phyloP scores from a whole-genome alignment of 1,284 basidiomycete species.

The Cutaneotrichosporon mucoides region DNA sequence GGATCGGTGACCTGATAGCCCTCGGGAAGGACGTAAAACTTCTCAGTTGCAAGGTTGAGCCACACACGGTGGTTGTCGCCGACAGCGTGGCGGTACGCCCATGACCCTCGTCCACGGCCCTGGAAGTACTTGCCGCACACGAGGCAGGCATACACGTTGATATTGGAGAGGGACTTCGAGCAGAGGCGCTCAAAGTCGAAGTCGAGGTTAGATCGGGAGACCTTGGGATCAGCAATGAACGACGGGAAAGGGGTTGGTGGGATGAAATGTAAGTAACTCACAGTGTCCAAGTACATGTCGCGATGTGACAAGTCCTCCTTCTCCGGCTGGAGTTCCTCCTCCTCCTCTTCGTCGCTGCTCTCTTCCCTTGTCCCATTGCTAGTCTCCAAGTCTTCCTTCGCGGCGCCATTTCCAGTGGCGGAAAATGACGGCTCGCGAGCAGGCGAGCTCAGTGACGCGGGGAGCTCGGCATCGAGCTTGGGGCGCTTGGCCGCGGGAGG shows the following conservation, averaged over 20 bases:
- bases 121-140: constrained; percentile 99
- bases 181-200: constrained; percentile 99
- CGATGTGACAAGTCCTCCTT: constrained; percentile 59
- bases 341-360: constrained; percentile 51
- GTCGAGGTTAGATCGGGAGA: constrained; percentile 82
- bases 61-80: constrained; percentile 98
- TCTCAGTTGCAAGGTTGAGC: constrained; percentile 88
- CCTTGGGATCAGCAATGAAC: constrained; percentile 52
- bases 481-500: constrained; percentile 43
- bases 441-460: constrained; percentile 2
- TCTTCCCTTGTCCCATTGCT: constrained; percentile 5
- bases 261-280: constrained; percentile 47
- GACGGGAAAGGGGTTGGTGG: no score
- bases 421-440: not conserved
- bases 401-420: not conserved
- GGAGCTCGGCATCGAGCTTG: constrained; percentile 25
- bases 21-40: constrained; percentile 98
- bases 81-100: constrained; percentile 95
- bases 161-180: constrained; percentile 90
- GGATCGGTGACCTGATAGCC: constrained; percentile 94
- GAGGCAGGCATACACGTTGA: constrained; percentile 96
- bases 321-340: constrained; percentile 41
- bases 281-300: constrained; percentile 95
- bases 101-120: constrained; percentile 85
- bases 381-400: not conserved